A percentile compares a stretch with the other conserved stretches of the same genome.
Evolutionary conservation across 164 flowering plant species (phyloP).

Genomic region (Vitis labrusca): DNA sequence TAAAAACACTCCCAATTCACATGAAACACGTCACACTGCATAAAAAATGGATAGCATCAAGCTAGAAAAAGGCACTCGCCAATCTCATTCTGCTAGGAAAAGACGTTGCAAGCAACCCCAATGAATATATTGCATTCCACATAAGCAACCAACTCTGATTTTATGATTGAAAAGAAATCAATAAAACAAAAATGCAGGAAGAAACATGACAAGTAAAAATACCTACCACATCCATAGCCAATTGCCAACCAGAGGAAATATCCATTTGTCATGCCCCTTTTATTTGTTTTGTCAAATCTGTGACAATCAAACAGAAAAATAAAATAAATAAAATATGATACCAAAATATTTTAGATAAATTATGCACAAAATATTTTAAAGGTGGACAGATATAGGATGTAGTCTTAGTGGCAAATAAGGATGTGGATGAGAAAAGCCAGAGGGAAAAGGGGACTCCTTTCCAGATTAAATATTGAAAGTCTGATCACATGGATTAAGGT

Average conservation of each 20-base stretch:
- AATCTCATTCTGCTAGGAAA: not conserved
- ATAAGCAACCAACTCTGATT: too few species aligned
- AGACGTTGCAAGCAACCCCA: too few species aligned
- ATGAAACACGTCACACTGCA: not conserved
- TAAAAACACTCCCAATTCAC: not conserved
- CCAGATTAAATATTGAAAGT: too few species aligned
- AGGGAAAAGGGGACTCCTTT: too few species aligned
- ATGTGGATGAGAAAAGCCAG: too few species aligned
- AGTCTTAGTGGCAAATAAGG: too few species aligned
- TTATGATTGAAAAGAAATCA: not conserved
- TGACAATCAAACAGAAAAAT: constrained; percentile 16
- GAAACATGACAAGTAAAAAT: constrained; percentile 4
- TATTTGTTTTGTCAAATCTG: constrained; percentile 81
- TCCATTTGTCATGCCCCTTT: constrained; percentile 58
- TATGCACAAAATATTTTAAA: too few species aligned
- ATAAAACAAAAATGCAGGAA: not conserved
- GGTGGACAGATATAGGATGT: too few species aligned
- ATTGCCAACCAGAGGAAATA: constrained; percentile 76
- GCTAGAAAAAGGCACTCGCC: constrained; percentile 1
- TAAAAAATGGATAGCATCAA: not conserved
- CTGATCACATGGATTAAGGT: too few species aligned
- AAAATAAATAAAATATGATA: not conserved
- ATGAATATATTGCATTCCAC: too few species aligned
- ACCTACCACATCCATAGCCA: constrained; percentile 89
- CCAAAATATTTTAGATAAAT: not conserved